Conservation (phyloP, 768 basidiomycete genomes). For the Infundibulicybe gibba region DNA sequence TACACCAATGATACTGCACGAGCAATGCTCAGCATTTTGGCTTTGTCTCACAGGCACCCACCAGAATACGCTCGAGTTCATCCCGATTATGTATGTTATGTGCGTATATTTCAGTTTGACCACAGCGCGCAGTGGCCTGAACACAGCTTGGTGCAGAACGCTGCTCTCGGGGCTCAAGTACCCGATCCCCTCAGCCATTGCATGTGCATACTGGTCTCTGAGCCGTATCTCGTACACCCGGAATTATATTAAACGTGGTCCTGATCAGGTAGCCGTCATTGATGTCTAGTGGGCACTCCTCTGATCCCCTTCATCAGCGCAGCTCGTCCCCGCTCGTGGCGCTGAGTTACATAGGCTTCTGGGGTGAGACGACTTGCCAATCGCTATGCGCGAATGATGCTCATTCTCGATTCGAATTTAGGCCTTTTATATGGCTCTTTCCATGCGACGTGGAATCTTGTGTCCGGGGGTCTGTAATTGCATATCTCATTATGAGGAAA, state of each 20-base stretch:
- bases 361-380: no score
- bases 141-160: conserved; percentile 22
- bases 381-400: no score
- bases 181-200: conserved; percentile 34
- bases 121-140: no score
- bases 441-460: no score
- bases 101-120: not conserved
- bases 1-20: not conserved
- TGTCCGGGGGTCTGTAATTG: no score
- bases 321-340: no score
- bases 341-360: no score
- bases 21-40: not conserved
- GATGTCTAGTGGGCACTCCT: no score
- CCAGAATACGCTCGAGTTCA: conserved; percentile 23
- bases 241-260: conserved; percentile 39
- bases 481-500: conserved; percentile 8
- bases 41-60: conserved; percentile 15
- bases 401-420: no score
- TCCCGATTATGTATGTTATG: conserved; percentile 1
- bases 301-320: no score
- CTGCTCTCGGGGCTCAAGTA: conserved; percentile 35
- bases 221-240: conserved; percentile 40
- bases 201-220: conserved; percentile 36
- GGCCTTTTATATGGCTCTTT: no score
- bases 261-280: conserved; percentile 28